phyloP scores from a whole-genome alignment of 2,329 filamentous ascomycete genomes.

The Rachicladosporium sp. region DNA sequence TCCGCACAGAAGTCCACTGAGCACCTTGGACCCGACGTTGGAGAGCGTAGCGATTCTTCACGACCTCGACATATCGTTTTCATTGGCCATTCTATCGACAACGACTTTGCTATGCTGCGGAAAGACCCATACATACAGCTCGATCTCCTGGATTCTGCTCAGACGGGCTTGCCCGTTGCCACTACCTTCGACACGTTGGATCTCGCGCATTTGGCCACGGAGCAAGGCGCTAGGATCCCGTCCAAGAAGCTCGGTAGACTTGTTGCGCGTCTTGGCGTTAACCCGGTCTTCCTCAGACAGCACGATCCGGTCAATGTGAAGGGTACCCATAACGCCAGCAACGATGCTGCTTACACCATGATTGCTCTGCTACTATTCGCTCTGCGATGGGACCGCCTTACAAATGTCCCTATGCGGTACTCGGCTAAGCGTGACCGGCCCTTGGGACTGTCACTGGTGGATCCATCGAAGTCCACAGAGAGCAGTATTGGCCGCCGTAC shows the following conservation, averaged over 20 bases:
- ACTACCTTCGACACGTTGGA: conserved; percentile 35
- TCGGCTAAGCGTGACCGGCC: no score
- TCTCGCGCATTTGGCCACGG: conserved; percentile 5
- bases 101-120: conserved; percentile 55
- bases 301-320: conserved; percentile 21
- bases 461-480: no score
- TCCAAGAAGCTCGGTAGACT: conserved; percentile 49
- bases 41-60: no score
- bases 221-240: conserved; percentile 5
- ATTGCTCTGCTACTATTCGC: conserved; percentile 15
- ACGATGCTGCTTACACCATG: conserved; percentile 22
- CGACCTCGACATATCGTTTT: conserved; percentile 43
- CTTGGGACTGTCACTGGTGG: no score
- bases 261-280: conserved; percentile 50
- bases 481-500: no score
- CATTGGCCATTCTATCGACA: conserved; percentile 45
- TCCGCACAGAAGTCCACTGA: no score
- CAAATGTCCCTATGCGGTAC: no score
- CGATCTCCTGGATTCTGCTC: conserved; percentile 10
- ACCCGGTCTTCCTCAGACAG: conserved; percentile 27
- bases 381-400: conserved; percentile 4
- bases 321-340: conserved; percentile 32
- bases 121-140: conserved; percentile 30
- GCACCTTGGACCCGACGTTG: no score
- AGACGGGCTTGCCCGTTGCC: conserved; percentile 23